Base-by-base conservation (phyloP, 2,329 filamentous ascomycete genomes). In the Penicillium capsulatum region DNA sequence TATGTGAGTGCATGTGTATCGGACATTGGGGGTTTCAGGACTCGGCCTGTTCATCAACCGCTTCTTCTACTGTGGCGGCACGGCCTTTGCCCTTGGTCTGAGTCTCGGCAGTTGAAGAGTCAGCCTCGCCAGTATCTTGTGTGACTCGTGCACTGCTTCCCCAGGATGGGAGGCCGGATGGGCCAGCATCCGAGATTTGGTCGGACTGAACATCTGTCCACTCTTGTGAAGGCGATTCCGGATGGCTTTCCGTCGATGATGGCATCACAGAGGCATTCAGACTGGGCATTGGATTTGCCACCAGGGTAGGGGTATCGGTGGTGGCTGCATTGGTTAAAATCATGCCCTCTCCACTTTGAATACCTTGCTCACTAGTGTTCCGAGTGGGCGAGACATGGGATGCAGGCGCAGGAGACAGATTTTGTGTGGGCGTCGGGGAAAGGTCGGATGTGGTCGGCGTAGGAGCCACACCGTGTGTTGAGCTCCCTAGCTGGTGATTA, bases 51-150 rank as follows among this genome's bases (percentile, higher is more conserved):
- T 65, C 62, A 20, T 62, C 61, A 7, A 24, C 47, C 10, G 45
- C 49, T 32, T 66, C 63, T 50, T 66, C 63, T n/a, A 66, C 61
- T 1, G 61, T 63, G 16, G 55, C 53, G 24, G 56, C 51, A 16
- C 61, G 55, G 8, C 49, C 42, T 47, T 66, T 66, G 19, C 63
- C 63, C 32, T 65, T 65, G 17, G 54, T 54, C 13, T 47, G 30
- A 17, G 58, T 57, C n/a, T 50, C 49, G 5, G 54, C 16, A 5
- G 34, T 34, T 8, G 38, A 40, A 6, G n/a, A 16, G 11, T 51
- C 53, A 1, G 35, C 10, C 4, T 35, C 35, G 4, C 44, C n/a
- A 17, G 34, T 19, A n/a, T 38, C 26, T 16, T 34, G n/a, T 10
- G 19, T 22, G 19, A 33, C 16, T 19, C 34, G 19, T 16, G 22